Percentiles rank a stretch among this genome's conserved stretches.
phyloP scores from a whole-genome alignment of 495 filamentous ascomycete genomes.

The Aspergillus sparsus region DNA sequence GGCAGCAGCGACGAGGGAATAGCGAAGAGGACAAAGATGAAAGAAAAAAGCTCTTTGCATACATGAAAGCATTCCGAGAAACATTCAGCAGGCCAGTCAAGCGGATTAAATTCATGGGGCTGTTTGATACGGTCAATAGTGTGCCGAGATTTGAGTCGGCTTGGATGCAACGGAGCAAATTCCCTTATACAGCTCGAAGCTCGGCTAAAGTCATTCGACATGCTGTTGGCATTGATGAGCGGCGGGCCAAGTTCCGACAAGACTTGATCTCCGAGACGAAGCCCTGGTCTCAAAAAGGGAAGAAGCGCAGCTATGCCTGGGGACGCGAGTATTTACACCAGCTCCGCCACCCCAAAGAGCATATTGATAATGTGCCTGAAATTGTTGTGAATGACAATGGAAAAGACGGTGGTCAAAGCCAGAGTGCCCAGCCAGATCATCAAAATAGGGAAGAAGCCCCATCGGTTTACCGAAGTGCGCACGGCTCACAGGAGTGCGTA shows the following conservation, averaged over 20 bases:
- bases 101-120: slow-evolving; percentile 58
- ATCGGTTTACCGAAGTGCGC: slow-evolving; percentile 39
- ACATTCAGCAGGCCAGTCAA: slow-evolving; percentile 79
- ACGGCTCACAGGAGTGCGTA: slow-evolving; percentile 30
- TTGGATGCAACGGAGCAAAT: slow-evolving; percentile 81
- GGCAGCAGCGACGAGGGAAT: slow-evolving; percentile 68
- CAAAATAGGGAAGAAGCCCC: slow-evolving; percentile 33
- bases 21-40: slow-evolving; percentile 57
- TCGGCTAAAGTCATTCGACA: slow-evolving; percentile 69
- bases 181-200: slow-evolving; percentile 79
- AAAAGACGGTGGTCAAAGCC: background rate
- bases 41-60: slow-evolving; percentile 68
- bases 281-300: slow-evolving; percentile 27
- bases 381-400: slow-evolving; percentile 15
- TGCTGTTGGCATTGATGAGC: slow-evolving; percentile 78
- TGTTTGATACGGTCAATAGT: slow-evolving; percentile 67
- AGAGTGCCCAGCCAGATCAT: slow-evolving; percentile 35
- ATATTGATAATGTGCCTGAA: slow-evolving; percentile 7
- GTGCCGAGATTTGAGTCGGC: slow-evolving; percentile 81
- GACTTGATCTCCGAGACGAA: slow-evolving; percentile 67
- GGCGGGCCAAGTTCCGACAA: slow-evolving; percentile 67
- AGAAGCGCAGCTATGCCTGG: slow-evolving; percentile 7
- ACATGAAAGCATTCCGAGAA: slow-evolving; percentile 81
- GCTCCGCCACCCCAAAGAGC: slow-evolving; percentile 9
- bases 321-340: slow-evolving; percentile 7